Conservation (phyloP, 495 filamentous ascomycete species). For the Hypoxylon lenormandii region DNA sequence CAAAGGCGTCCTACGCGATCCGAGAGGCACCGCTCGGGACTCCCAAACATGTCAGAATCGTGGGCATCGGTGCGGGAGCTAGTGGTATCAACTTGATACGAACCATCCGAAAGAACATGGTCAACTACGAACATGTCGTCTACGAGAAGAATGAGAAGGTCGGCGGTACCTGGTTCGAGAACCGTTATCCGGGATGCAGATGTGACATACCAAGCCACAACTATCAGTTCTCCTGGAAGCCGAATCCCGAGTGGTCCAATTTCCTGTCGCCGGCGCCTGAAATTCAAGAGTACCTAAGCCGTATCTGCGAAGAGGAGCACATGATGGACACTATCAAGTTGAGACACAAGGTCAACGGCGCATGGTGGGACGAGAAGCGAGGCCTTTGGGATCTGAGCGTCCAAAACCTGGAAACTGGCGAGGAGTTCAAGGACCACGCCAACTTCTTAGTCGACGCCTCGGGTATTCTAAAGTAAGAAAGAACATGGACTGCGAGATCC, state of each 20-base stretch:
- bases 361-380: slow-evolving; percentile 57
- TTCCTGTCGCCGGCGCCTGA: slow-evolving; percentile 69
- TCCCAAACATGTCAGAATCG: slow-evolving; percentile 59
- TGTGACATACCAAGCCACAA: slow-evolving; percentile 69
- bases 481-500: neutral
- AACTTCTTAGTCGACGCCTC: slow-evolving; percentile 70
- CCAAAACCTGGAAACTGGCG: slow-evolving; percentile 58
- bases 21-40: slow-evolving; percentile 60
- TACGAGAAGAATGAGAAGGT: slow-evolving; percentile 84
- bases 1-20: slow-evolving; percentile 51
- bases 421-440: slow-evolving; percentile 61
- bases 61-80: slow-evolving; percentile 63
- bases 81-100: slow-evolving; percentile 63
- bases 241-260: slow-evolving; percentile 68
- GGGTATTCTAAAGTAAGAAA: slow-evolving; percentile 68
- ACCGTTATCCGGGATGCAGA: slow-evolving; percentile 67
- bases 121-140: slow-evolving; percentile 67
- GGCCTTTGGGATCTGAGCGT: slow-evolving; percentile 66
- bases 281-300: slow-evolving; percentile 69
- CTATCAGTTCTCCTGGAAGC: slow-evolving; percentile 69
- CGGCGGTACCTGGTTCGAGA: slow-evolving; percentile 71
- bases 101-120: slow-evolving; percentile 57
- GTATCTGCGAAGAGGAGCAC: slow-evolving; percentile 66
- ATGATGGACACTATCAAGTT: slow-evolving; percentile 65
- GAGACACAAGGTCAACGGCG: slow-evolving; percentile 54